Evolutionary conservation across 331 rosid species (phyloP), one percentile per base, ranked within the genome.

Genomic region (Telfairia occidentalis): DNA sequence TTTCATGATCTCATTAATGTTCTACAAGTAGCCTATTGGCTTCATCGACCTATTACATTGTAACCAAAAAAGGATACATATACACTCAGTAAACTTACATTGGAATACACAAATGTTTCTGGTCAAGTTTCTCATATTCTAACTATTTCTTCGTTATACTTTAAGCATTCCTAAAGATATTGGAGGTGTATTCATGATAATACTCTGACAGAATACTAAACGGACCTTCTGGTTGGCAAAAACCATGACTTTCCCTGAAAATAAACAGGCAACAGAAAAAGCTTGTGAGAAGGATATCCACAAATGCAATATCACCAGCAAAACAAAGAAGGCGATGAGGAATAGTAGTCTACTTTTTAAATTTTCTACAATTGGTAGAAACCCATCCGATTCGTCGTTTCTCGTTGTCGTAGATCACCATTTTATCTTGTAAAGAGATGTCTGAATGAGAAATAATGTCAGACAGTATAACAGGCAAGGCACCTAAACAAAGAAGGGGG

Each of bases 361-460:
- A 66, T 26, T 66, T 61, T 16, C 48, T 61, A 73, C 79, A 76
- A 26, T 23, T 76, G 29, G 59, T 29, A 3, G 73, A 21, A 10
- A 30, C 23, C 79, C 79, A 76, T 76, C 79, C 79, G 5, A 76
- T 76, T 8, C 15, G 71, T 35, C 21, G 49, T 6, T 66, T 46
- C 48, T 76, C 79, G 16, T 61, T 76, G 61, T 76, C 73, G 5
- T 76, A 76, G 61, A 76, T 61, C 50, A 76, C 79, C 79, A 76
- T 18, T 61, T 76, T 76, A 10, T 76, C 61, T 76, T 76, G 60
- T 46, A 76, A 16, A 26, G 79, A 76, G 50, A 76, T 48, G 38
- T 76, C 79, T 76, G 73, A 59, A 53, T 48, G 54, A 59, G 48
- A 48, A 60, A 10, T 9, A 1, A 15, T 13, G 35, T 16, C 13